phyloP scores from a whole-genome alignment of 2,329 filamentous ascomycete species.

The Xylaria sp. region DNA sequence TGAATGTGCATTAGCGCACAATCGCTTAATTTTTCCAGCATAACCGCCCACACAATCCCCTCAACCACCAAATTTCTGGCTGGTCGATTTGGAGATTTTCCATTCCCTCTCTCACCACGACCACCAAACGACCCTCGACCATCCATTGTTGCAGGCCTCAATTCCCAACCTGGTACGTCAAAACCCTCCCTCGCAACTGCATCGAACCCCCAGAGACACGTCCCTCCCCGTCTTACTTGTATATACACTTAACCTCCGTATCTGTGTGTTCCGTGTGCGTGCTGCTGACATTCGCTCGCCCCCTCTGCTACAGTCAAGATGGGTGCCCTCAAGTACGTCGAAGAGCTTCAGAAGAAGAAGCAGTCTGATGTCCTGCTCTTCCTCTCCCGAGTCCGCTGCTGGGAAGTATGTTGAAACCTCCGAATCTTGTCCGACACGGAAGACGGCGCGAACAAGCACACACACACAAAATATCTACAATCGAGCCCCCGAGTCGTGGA shows the following conservation, averaged over 20 bases:
- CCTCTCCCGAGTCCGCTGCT: conserved; percentile 99
- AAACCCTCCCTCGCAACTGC: not conserved
- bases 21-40: conserved; percentile 46
- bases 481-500: conserved; percentile 45
- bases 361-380: conserved; percentile 99
- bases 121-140: conserved; percentile 48
- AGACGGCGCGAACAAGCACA: conserved; percentile 42
- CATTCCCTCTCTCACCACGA: conserved; percentile 43
- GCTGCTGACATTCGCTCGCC: conserved; percentile 43
- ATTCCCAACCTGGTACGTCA: conserved; percentile 51
- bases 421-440: conserved; percentile 42
- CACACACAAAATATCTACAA: conserved; percentile 45
- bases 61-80: conserved; percentile 43
- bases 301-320: conserved; percentile 71
- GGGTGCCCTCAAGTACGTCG: conserved; percentile 99
- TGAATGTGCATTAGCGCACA: conserved; percentile 32
- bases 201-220: not conserved
- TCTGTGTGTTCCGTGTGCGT: conserved; percentile 2
- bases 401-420: conserved; percentile 83
- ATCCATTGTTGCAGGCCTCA: conserved; percentile 51
- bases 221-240: not conserved
- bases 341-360: conserved; percentile 99
- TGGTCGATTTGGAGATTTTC: conserved; percentile 43
- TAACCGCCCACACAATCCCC: conserved; percentile 44
- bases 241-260: not conserved